Evolutionary conservation across 208 protist species (phyloP).

Genomic region (Phytomonas sp.): DNA sequence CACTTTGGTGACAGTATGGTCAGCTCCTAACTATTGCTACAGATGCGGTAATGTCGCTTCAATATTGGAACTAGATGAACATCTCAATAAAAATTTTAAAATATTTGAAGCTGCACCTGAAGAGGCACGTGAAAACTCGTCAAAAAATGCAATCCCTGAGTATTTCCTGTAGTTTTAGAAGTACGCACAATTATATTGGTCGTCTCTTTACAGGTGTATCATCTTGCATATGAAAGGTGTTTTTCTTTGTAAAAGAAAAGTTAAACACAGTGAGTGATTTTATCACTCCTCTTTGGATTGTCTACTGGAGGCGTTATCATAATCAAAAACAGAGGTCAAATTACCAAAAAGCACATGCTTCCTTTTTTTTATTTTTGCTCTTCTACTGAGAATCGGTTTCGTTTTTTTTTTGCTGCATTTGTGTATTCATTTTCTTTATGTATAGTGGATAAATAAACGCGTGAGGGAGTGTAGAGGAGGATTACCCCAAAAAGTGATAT

Average conservation of each 20-base stretch:
- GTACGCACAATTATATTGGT: slow-evolving; percentile 9
- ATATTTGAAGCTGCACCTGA: slow-evolving; percentile 98
- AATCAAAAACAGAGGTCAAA: neutral
- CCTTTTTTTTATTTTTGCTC: slow-evolving; percentile 10
- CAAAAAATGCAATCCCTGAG: slow-evolving; percentile 63
- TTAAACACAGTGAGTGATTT: neutral
- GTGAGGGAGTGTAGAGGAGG: neutral
- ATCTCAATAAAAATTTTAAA: slow-evolving; percentile 97
- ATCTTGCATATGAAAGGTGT: neutral
- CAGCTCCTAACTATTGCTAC: slow-evolving; percentile 96
- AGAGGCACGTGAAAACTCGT: slow-evolving; percentile 65
- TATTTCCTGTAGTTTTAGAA: slow-evolving; percentile 63
- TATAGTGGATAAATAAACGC: slow-evolving; percentile 10
- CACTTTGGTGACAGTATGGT: slow-evolving; percentile 94
- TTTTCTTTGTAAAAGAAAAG: neutral
- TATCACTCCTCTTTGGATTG: slow-evolving; percentile 3
- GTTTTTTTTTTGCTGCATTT: slow-evolving; percentile 7
- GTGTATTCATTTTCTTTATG: slow-evolving; percentile 12
- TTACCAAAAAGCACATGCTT: slow-evolving; percentile 7
- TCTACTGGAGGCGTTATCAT: slow-evolving; percentile 2
- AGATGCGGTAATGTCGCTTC: slow-evolving; percentile 97
- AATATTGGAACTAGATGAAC: slow-evolving; percentile 97
- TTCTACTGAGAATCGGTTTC: slow-evolving; percentile 9
- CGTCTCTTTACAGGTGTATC: slow-evolving; percentile 5
- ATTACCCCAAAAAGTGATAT: neutral